Base-by-base conservation (phyloP, 176 grass and related monocot species). In the Cymbopogon citratus region DNA sequence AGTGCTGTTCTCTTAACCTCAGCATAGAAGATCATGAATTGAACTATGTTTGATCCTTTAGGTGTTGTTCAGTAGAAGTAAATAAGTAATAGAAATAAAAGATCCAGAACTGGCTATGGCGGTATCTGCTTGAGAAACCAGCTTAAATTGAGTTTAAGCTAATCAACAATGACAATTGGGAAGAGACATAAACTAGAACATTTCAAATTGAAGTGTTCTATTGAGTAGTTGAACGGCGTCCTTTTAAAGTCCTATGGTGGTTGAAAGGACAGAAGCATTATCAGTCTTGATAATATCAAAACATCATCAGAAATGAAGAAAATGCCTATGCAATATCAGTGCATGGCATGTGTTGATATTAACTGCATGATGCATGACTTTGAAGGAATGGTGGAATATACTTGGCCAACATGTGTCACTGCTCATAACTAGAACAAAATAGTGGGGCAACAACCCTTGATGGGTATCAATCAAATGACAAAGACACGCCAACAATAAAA, bases 401-500 rank as follows among this genome's bases (percentile, higher is more conserved):
- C 23, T 63, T 54, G 31, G 63, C 52, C 27, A 9, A 12, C 18
- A 19, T 44, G 35, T 59, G 70, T 44, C 36, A 60, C 4, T 79
- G 45, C 46, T 67, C 46, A 56, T 29, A 74, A 67, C 74, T 60
- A 6, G 54, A 79, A 74, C 7, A 45, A 5, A 41, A 68, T 45
- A 73, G 27, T 79, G 35, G 35, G 73, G 12, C 34, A 66, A 77
- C 24, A 64, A 21, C 56, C 59, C 19, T 45, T 36, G 66, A 74
- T 24, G 75, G 46, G 35, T 10, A 43, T 43, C 40, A 35, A 57
- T 81, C 77, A 85, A 73, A 77, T 59, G 78, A 89, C 56, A 65
- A 18, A n/a, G 71, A 89, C 82, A 89, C 65, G 26, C 27, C 57
- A 85, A 81, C 87, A 85, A 71, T 9, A 85, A 71, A 12, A 75